A percentile compares a stretch with the other conserved stretches of the same genome.
Conservation (phyloP, 768 basidiomycete species). For the Lactarius sp. region DNA sequence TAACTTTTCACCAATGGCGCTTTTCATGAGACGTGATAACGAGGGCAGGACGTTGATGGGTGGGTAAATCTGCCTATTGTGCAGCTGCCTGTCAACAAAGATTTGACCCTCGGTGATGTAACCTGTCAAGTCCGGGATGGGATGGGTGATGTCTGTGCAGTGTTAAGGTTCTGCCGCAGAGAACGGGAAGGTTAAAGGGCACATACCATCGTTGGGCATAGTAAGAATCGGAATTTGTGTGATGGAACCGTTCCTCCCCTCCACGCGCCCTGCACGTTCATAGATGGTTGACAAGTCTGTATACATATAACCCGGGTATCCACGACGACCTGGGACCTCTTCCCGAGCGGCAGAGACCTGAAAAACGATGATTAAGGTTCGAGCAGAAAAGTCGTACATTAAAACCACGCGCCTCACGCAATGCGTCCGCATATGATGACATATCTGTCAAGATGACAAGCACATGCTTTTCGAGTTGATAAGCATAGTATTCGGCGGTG, state of each 20-base stretch:
- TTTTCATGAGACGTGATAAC: constrained; percentile 99
- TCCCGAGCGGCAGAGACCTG: constrained; percentile 97
- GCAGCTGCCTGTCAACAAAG: constrained; percentile 93
- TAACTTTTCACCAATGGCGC: constrained; percentile 94
- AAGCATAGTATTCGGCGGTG: constrained; percentile 98
- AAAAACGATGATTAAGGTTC: constrained; percentile 16
- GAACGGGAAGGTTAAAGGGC: constrained; percentile 11
- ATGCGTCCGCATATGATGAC: constrained; percentile 95
- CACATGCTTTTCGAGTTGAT: constrained; percentile 99
- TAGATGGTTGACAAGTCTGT: constrained; percentile 99
- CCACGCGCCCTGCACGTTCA: constrained; percentile 96
- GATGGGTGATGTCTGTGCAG: constrained; percentile 93
- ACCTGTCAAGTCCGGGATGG: constrained; percentile 98
- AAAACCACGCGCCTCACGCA: constrained; percentile 70
- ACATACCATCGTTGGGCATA: constrained; percentile 97
- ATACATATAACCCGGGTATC: constrained; percentile 98
- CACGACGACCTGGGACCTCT: constrained; percentile 98
- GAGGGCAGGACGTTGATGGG: constrained; percentile 99
- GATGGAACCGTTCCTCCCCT: constrained; percentile 98
- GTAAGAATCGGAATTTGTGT: constrained; percentile 99
- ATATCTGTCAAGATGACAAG: constrained; percentile 99
- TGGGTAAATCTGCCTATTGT: constrained; percentile 97
- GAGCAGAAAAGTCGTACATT: constrained; percentile 23
- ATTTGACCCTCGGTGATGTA: constrained; percentile 99
- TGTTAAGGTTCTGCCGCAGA: constrained; percentile 7